Evolutionary conservation across 495 filamentous ascomycete species (phyloP).

Genomic region (Penicillium flavigenum): DNA sequence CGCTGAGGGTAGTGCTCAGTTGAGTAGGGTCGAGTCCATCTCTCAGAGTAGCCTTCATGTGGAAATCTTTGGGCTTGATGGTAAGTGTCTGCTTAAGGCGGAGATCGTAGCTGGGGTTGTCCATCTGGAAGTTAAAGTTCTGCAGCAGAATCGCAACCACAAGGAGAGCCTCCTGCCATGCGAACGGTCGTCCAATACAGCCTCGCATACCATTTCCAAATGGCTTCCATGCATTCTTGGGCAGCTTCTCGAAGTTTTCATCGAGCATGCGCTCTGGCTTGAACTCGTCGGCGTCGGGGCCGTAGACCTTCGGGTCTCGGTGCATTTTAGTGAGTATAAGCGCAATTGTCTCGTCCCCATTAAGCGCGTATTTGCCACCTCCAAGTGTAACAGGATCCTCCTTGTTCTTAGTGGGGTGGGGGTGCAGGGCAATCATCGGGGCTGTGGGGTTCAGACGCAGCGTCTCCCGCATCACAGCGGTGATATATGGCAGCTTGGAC

Average conservation of each 20-base stretch:
- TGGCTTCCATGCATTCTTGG: conserved; percentile 59
- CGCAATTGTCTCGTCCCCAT: conserved; percentile 54
- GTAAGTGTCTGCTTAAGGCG: conserved; percentile 70
- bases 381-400: conserved; percentile 54
- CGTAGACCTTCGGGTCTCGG: conserved; percentile 64
- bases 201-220: conserved; percentile 63
- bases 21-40: conserved; percentile 56
- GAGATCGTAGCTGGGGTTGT: conserved; percentile 54
- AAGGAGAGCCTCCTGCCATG: conserved; percentile 61
- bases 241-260: conserved; percentile 57
- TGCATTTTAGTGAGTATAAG: conserved; percentile 61
- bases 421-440: conserved; percentile 45
- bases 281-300: conserved; percentile 62
- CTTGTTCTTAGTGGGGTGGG: conserved; percentile 45
- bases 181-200: conserved; percentile 69
- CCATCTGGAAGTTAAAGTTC: conserved; percentile 60
- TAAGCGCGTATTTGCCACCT: conserved; percentile 60
- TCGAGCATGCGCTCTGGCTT: conserved; percentile 66
- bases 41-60: conserved; percentile 63
- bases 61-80: conserved; percentile 73
- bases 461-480: conserved; percentile 68
- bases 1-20: conserved; percentile 52
- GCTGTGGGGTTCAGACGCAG: conserved; percentile 65
- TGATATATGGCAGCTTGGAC: conserved; percentile 63
- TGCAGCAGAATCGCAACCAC: conserved; percentile 57